Conservation (phyloP, 169 alveolate species). For the Plasmodium blacklocki region DNA sequence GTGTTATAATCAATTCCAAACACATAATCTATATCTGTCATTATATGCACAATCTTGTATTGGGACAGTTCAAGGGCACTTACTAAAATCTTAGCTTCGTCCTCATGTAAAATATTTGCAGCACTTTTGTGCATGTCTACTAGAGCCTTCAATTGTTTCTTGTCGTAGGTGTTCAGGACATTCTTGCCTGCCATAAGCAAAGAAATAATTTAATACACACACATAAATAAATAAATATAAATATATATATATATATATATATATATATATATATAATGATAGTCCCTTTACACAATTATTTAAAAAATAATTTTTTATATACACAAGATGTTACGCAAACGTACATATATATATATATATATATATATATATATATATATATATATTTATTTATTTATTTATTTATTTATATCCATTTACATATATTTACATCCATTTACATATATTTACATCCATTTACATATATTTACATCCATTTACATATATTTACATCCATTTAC, state of each 20-base stretch:
- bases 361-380: slow-evolving; percentile 3
- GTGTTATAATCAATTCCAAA: slow-evolving; percentile 79
- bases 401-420: neutral
- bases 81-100: slow-evolving; percentile 83
- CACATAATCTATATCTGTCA: slow-evolving; percentile 82
- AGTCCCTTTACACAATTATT: too few species aligned
- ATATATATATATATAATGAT: neutral
- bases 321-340: too few species aligned
- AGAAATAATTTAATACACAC: neutral
- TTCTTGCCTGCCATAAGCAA: slow-evolving; percentile 35
- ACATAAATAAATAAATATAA: neutral
- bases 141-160: slow-evolving; percentile 83
- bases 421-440: too few species aligned
- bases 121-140: slow-evolving; percentile 83
- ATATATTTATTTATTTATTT: neutral
- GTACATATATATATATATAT: neutral
- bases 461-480: too few species aligned
- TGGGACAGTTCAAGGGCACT: slow-evolving; percentile 81
- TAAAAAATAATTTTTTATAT: too few species aligned
- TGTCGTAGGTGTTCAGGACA: slow-evolving; percentile 78
- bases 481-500: too few species aligned
- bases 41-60: slow-evolving; percentile 77
- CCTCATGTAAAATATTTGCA: slow-evolving; percentile 79
- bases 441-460: too few species aligned
- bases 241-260: slow-evolving; percentile 3